These are phyloP conservation scores for Kodamaea fungicola DNA, from an alignment of 1,139 yeast genomes.

Conservation along the genomic window DNA sequence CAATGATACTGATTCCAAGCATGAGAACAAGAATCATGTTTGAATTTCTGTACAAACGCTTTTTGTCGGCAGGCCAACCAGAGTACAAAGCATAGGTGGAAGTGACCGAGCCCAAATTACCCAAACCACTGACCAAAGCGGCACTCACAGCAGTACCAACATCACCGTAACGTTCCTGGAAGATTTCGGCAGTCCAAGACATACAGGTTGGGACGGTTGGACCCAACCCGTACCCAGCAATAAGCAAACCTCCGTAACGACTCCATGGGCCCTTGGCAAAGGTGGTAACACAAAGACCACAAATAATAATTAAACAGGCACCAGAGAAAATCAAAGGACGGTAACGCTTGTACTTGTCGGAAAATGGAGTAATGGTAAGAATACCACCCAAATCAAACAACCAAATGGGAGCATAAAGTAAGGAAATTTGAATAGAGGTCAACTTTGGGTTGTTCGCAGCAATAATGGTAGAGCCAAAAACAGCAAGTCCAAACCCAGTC, in stretches of 20 bases:
- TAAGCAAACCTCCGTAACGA: slow-evolving; percentile 73
- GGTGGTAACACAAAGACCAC: slow-evolving; percentile 73
- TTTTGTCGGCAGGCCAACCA: slow-evolving; percentile 82
- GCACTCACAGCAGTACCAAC: slow-evolving; percentile 82
- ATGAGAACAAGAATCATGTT: slow-evolving; percentile 84
- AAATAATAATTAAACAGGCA: slow-evolving; percentile 64
- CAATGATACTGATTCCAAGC: slow-evolving; percentile 66
- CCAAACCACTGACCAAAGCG: slow-evolving; percentile 81
- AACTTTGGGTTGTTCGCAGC: slow-evolving; percentile 59
- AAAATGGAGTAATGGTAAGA: slow-evolving; percentile 70
- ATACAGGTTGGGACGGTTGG: slow-evolving; percentile 88
- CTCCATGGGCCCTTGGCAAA: slow-evolving; percentile 74
- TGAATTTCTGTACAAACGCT: slow-evolving; percentile 59
- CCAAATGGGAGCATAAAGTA: slow-evolving; percentile 89
- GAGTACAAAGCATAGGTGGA: slow-evolving; percentile 81
- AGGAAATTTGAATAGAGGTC: slow-evolving; percentile 65
- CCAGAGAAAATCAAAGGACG: slow-evolving; percentile 60
- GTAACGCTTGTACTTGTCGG: slow-evolving; percentile 59
- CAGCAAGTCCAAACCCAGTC: slow-evolving; percentile 80
- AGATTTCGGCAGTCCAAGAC: slow-evolving; percentile 83
- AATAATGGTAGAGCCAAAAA: slow-evolving; percentile 82
- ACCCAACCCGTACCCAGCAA: slow-evolving; percentile 84
- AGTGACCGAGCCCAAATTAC: slow-evolving; percentile 80
- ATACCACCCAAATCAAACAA: slow-evolving; percentile 81
- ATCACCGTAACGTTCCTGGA: slow-evolving; percentile 70